phyloP scores from a whole-genome alignment of 495 filamentous ascomycete species.

The Podospora tetraspora region DNA sequence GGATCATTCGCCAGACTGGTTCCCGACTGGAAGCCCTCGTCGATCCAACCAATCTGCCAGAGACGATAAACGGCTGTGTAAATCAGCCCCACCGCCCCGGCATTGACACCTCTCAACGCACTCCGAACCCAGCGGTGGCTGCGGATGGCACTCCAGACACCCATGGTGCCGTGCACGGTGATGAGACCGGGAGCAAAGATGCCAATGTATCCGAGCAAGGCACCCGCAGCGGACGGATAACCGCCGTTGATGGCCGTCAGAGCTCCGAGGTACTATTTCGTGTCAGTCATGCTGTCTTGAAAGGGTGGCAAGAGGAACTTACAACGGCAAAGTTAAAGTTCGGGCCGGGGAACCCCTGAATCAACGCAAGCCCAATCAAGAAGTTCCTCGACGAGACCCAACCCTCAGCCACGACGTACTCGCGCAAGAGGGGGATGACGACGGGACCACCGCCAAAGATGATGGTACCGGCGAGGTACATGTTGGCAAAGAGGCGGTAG shows the following conservation, averaged over 20 bases:
- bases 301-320: neutral
- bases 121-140: conserved; percentile 49
- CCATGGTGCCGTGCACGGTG: conserved; percentile 61
- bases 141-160: conserved; percentile 61
- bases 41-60: conserved; percentile 71
- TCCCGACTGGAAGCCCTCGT: conserved; percentile 48
- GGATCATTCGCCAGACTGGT: conserved; percentile 58
- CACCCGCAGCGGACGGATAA: conserved; percentile 33
- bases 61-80: conserved; percentile 84
- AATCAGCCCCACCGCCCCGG: conserved; percentile 69
- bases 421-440: conserved; percentile 72
- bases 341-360: conserved; percentile 78
- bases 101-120: conserved; percentile 64
- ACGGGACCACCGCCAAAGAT: conserved; percentile 86
- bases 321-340: conserved; percentile 82
- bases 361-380: conserved; percentile 73
- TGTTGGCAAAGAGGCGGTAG: conserved; percentile 62
- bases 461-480: conserved; percentile 81
- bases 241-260: conserved; percentile 45
- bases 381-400: conserved; percentile 80
- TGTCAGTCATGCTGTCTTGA: neutral
- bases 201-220: conserved; percentile 57
- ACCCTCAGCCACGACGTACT: conserved; percentile 70
- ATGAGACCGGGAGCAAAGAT: conserved; percentile 71
- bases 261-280: conserved; percentile 54